phyloP scores from a whole-genome alignment of 768 basidiomycete genomes.

The Psilocybe cubensis region DNA sequence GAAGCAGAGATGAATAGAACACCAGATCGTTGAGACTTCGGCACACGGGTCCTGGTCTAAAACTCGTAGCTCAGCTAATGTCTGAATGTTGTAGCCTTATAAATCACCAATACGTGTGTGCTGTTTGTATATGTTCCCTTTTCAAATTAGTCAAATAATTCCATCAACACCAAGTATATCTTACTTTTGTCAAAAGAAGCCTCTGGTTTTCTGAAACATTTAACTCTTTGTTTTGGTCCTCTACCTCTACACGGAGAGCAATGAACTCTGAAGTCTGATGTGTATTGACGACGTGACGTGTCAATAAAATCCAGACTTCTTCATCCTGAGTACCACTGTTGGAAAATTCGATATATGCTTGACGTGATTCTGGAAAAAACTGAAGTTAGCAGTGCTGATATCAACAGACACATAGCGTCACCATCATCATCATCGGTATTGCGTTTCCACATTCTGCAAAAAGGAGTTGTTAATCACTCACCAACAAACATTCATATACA shows the following conservation, averaged over 20 bases:
- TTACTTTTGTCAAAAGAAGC: constrained; percentile 43
- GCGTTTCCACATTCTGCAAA: constrained; percentile 52
- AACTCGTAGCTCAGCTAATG: not conserved
- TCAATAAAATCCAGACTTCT: constrained; percentile 83
- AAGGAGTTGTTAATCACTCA: not conserved
- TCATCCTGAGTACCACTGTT: constrained; percentile 28
- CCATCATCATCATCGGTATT: constrained; percentile 32
- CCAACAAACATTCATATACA: not conserved
- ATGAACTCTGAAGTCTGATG: constrained; percentile 67
- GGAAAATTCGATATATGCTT: constrained; percentile 37
- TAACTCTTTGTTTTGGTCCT: constrained; percentile 39
- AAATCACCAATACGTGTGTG: constrained; percentile 47
- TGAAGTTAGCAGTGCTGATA: not conserved
- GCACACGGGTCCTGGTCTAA: constrained; percentile 41
- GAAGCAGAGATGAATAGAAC: constrained; percentile 61
- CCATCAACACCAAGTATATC: not conserved
- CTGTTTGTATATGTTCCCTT: constrained; percentile 59
- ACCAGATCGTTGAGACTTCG: constrained; percentile 36
- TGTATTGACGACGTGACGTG: constrained; percentile 73
- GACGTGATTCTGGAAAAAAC: constrained; percentile 44
- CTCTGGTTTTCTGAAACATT: constrained; percentile 27
- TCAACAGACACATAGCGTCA: not conserved
- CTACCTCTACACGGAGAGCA: constrained; percentile 57
- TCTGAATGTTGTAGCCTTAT: not conserved
- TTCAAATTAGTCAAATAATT: not conserved